A percentile compares a stretch with the other conserved stretches of the same genome.
These are phyloP conservation scores for Phoenix roebelenii DNA, from an alignment of 176 grass and related monocot species.

Conservation along the genomic window DNA sequence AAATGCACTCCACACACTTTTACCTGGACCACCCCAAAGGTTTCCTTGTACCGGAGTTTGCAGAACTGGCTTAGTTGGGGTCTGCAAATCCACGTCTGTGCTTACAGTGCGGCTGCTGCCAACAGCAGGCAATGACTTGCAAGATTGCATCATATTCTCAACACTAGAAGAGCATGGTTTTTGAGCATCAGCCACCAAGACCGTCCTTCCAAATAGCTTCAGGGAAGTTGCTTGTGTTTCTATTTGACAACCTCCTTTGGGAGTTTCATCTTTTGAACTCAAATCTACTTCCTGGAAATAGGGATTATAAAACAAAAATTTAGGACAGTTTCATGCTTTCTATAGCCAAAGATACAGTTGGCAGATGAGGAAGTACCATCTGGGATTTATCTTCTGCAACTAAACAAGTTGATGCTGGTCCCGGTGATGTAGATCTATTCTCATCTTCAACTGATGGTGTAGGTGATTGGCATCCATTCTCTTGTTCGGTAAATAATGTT, in stretches of 20 bases:
- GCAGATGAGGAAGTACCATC: slow-evolving; percentile 28
- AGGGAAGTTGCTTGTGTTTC: slow-evolving; percentile 49
- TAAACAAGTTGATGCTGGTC: slow-evolving; percentile 3
- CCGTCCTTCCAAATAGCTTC: slow-evolving; percentile 81
- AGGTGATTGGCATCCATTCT: slow-evolving; percentile 6
- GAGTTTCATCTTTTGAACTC: slow-evolving; percentile 21
- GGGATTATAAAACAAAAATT: neutral
- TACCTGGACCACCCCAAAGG: neutral
- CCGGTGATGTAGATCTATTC: neutral
- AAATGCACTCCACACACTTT: neutral
- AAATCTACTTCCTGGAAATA: slow-evolving; percentile 27
- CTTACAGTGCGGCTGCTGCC: neutral
- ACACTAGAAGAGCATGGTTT: slow-evolving; percentile 22
- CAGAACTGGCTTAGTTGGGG: neutral
- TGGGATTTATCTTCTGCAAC: slow-evolving; percentile 9
- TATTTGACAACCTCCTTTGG: slow-evolving; percentile 32
- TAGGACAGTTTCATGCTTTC: neutral
- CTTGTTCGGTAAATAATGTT: neutral
- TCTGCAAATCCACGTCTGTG: neutral
- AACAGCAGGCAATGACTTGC: neutral
- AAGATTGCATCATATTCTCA: neutral
- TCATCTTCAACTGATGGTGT: slow-evolving; percentile 7
- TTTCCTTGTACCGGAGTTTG: neutral
- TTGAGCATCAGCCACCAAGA: slow-evolving; percentile 43
- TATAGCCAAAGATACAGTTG: neutral